phyloP scores from a whole-genome alignment of 768 basidiomycete genomes.

The Amanita jacksonii region DNA sequence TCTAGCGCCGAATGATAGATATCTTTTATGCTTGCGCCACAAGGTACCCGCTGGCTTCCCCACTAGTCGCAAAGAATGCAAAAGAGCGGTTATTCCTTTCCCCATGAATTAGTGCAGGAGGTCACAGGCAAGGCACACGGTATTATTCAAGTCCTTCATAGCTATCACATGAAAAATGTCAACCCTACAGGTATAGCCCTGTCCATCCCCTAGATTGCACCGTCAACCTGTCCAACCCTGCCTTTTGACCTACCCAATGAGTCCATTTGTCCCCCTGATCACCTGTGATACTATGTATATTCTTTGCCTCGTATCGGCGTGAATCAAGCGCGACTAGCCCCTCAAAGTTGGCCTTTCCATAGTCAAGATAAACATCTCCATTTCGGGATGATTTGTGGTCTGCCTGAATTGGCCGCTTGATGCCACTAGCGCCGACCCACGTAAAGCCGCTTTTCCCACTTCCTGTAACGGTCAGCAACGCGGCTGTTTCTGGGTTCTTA shows the following conservation, averaged over 20 bases:
- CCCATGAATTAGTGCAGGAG: too few species aligned
- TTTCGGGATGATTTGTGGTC: constrained; percentile 38
- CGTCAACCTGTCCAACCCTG: constrained; percentile 29
- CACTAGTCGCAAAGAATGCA: too few species aligned
- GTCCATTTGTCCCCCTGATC: constrained; percentile 24
- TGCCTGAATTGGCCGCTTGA: constrained; percentile 38
- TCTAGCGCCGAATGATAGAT: background rate
- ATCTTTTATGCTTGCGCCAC: background rate
- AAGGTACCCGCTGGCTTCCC: too few species aligned
- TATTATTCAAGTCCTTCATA: too few species aligned
- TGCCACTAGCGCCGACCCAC: constrained; percentile 29
- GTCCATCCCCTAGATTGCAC: constrained; percentile 38
- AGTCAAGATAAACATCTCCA: constrained; percentile 48
- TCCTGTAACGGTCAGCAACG: constrained; percentile 39
- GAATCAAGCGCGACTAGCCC: constrained; percentile 37
- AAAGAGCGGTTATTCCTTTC: too few species aligned
- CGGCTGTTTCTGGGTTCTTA: constrained; percentile 23
- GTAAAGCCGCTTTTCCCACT: constrained; percentile 43
- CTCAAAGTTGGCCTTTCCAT: constrained; percentile 39
- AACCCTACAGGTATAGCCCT: constrained; percentile 35
- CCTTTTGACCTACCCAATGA: constrained; percentile 29
- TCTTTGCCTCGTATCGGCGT: constrained; percentile 23
- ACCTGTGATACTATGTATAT: constrained; percentile 3
- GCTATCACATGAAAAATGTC: too few species aligned
- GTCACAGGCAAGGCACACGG: too few species aligned